Base-by-base conservation (phyloP, 768 basidiomycete genomes). In the Lactarius deliciosus region DNA sequence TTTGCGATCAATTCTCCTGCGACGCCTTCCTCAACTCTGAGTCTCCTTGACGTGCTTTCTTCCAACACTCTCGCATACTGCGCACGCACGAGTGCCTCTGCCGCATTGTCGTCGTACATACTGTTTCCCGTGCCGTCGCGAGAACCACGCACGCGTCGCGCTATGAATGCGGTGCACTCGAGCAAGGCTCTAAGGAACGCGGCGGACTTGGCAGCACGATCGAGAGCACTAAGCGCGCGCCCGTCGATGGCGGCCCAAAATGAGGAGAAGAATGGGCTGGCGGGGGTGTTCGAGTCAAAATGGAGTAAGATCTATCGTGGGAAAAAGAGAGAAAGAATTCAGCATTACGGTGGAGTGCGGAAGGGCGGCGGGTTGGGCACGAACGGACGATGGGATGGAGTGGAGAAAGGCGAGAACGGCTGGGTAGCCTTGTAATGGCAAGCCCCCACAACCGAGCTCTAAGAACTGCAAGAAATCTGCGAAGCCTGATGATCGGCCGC, bases 221-320 rank as follows among this genome's bases (percentile, higher is more conserved):
- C 80, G 11, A 89, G 80, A 16, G 70, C 61, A 41, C 81, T 84
- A 5, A 91, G 79, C 0, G 89, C 86, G 28, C 85, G 83, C 7
- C 85, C 84, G 60, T 91, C 87, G 1, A 92, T 75, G 0, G 92
- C 94, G 18, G 86, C 83, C 94, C 95, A 97, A 72, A 98, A 87
- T 0, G 92, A 85, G 0, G 80, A 76, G 73, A 94, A 91, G 53
- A 96, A 77, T 34, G 81, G 80, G 3, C 78, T 70, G 3, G 89
- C 60, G 74, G 79, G 75, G 25, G 74, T 34, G 1, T 69, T 34
- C 16, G 67, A 65, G 13, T 72, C 74, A 68, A 65, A 38, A 22
- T 64, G 43, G 13, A 32, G 74, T 41, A 79, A 72, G 41, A 77
- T 77, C 76, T 80, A 11, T 38, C 11, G 36, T 38, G 36, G 36